These are phyloP conservation scores for Mentha longifolia DNA, from an alignment of 257 asterid genomes.

Conservation along the genomic window DNA sequence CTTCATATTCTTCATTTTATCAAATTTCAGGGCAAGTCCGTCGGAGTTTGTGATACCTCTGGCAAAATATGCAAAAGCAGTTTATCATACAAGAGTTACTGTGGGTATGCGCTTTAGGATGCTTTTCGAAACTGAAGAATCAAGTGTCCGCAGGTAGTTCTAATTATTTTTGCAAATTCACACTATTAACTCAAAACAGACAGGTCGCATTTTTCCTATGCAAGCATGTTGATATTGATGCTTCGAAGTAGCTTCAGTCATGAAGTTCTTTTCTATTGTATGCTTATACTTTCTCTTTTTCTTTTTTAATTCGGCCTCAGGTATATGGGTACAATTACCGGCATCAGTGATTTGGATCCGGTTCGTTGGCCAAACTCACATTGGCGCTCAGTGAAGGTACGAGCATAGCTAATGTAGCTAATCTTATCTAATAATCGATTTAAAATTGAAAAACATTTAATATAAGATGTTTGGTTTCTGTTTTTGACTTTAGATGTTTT, in stretches of 20 bases:
- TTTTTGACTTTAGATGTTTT: background rate
- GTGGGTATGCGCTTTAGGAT: conserved; percentile 96
- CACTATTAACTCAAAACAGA: background rate
- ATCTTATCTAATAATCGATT: background rate
- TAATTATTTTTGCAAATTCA: background rate
- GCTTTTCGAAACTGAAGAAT: conserved; percentile 94
- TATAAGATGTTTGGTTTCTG: background rate
- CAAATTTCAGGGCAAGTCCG: conserved; percentile 77
- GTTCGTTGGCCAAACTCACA: conserved; percentile 95
- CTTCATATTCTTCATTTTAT: conserved; percentile 24
- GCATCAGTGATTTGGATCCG: conserved; percentile 82
- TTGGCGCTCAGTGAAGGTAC: conserved; percentile 93
- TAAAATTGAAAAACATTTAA: background rate
- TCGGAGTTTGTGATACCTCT: conserved; percentile 91
- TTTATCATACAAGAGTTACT: conserved; percentile 81
- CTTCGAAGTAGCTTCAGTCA: background rate
- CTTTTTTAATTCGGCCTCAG: conserved; percentile 42
- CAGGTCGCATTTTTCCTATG: background rate
- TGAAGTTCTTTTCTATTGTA: background rate
- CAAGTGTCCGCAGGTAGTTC: conserved; percentile 88
- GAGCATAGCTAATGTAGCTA: conserved; percentile 4
- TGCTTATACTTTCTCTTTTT: background rate
- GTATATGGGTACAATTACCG: conserved; percentile 94
- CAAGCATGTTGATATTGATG: background rate
- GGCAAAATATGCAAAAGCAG: conserved; percentile 87